These are phyloP conservation scores for Alternaria incomplexa DNA, from an alignment of 2,329 filamentous ascomycete genomes.

Conservation along the genomic window DNA sequence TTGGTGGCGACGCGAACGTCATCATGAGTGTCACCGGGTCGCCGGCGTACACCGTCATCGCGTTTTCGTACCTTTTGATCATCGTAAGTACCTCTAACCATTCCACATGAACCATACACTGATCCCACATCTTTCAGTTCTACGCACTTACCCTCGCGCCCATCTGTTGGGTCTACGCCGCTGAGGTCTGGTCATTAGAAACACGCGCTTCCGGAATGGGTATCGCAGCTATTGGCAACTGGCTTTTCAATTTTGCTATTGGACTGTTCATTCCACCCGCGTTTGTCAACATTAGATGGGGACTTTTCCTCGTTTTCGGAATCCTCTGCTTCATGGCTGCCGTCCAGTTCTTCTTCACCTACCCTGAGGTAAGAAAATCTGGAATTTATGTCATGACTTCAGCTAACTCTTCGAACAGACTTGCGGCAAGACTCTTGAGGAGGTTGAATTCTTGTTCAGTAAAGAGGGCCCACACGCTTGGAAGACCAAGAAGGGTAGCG, in stretches of 20 bases:
- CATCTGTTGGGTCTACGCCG: conserved; percentile 64
- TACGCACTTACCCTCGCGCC: conserved; percentile 71
- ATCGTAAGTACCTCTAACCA: conserved; percentile 43
- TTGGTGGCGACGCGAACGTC: conserved; percentile 59
- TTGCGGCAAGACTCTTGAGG: conserved; percentile 75
- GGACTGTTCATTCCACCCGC: conserved; percentile 62
- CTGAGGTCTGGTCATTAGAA: conserved; percentile 68
- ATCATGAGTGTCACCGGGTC: conserved; percentile 58
- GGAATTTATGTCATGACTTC: no score
- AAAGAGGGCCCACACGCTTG: conserved; percentile 62
- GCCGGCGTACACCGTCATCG: conserved; percentile 61
- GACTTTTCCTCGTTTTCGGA: conserved; percentile 77
- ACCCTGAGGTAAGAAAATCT: conserved; percentile 59
- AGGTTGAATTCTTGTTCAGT: conserved; percentile 74
- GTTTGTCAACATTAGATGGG: conserved; percentile 63
- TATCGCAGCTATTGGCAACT: conserved; percentile 69
- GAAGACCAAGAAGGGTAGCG: conserved; percentile 51
- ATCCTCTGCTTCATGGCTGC: conserved; percentile 72
- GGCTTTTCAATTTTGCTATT: conserved; percentile 65
- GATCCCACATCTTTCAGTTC: conserved; percentile 36
- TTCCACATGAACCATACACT: neutral
- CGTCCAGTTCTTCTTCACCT: conserved; percentile 70
- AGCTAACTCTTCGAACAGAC: conserved; percentile 50
- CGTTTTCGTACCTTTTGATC: conserved; percentile 75
- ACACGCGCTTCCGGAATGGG: conserved; percentile 67